A percentile compares a stretch with the other conserved stretches of the same genome.
Conservation (phyloP, 2,329 filamentous ascomycete genomes). For the Acrocalymma vagum region DNA sequence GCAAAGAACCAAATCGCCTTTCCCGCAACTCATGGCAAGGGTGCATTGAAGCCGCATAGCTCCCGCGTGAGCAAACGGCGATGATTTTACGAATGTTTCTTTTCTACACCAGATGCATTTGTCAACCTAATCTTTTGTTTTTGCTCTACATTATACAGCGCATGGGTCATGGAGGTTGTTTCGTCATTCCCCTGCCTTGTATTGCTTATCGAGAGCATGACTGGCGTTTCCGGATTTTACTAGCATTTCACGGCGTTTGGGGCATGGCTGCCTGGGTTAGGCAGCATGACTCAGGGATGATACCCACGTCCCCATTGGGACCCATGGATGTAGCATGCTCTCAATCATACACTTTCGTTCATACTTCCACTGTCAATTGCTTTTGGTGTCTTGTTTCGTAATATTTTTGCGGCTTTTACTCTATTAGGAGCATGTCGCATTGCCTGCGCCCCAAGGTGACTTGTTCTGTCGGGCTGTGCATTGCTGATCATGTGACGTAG, state of each 20-base stretch:
- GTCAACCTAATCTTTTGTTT: too few species aligned
- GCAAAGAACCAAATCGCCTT: slow-evolving; percentile 51
- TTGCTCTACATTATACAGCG: too few species aligned
- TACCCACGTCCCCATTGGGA: slow-evolving; percentile 43
- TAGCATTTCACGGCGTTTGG: slow-evolving; percentile 37
- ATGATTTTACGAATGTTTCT: slow-evolving; percentile 22
- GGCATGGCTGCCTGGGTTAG: slow-evolving; percentile 20
- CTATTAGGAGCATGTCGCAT: too few species aligned
- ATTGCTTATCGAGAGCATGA: background rate
- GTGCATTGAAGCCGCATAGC: slow-evolving; percentile 44
- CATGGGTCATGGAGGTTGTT: background rate
- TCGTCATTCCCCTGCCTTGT: slow-evolving; percentile 1
- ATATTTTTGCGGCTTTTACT: too few species aligned
- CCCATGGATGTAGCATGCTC: too few species aligned
- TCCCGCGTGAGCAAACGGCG: slow-evolving; percentile 36
- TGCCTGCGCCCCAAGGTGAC: too few species aligned
- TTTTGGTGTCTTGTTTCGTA: background rate
- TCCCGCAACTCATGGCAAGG: slow-evolving; percentile 40
- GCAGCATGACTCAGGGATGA: slow-evolving; percentile 25
- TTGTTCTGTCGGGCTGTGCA: too few species aligned
- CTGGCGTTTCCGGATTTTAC: slow-evolving; percentile 23
- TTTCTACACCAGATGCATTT: too few species aligned
- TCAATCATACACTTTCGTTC: background rate
- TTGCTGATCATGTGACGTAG: too few species aligned
- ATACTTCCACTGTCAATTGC: background rate